A percentile compares a stretch with the other conserved stretches of the same genome.
Conservation (phyloP, 2,329 filamentous ascomycete species). For the Cladobotryum protrusum region DNA sequence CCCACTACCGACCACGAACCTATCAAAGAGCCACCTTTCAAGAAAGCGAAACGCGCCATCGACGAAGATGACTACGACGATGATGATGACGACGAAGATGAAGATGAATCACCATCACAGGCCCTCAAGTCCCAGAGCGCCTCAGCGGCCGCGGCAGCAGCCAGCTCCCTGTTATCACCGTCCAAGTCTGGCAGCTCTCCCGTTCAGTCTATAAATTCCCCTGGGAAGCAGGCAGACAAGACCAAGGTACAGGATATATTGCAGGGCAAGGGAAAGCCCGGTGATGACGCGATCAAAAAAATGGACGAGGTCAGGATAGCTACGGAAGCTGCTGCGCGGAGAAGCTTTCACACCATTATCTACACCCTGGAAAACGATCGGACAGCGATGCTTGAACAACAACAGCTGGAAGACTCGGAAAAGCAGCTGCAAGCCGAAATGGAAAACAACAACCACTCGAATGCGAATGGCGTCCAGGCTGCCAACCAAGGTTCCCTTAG, state of each 20-base stretch:
- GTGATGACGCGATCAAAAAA: conserved; percentile 87
- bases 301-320: conserved; percentile 87
- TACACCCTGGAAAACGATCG: conserved; percentile 93
- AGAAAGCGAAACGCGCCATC: conserved; percentile 71
- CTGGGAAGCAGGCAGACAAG: conserved; percentile 51
- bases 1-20: conserved; percentile 54
- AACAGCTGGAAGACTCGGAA: conserved; percentile 93
- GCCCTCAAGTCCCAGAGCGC: conserved; percentile 46
- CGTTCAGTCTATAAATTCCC: conserved; percentile 56
- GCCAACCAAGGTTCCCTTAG: conserved; percentile 83
- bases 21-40: conserved; percentile 56
- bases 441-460: conserved; percentile 56
- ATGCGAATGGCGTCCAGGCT: conserved; percentile 43
- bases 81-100: conserved; percentile 70
- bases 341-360: conserved; percentile 88
- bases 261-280: conserved; percentile 57
- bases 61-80: conserved; percentile 83
- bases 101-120: conserved; percentile 50
- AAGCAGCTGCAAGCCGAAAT: conserved; percentile 95
- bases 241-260: conserved; percentile 42
- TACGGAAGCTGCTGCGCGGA: conserved; percentile 81
- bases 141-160: conserved; percentile 36
- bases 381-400: conserved; percentile 95
- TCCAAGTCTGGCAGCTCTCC: conserved; percentile 64
- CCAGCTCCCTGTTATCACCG: conserved; percentile 58